Percentiles rank a stretch among this genome's conserved stretches.
Evolutionary conservation across 306 rosid genomes (phyloP).

Genomic region (Cicer pinnatifidum): DNA sequence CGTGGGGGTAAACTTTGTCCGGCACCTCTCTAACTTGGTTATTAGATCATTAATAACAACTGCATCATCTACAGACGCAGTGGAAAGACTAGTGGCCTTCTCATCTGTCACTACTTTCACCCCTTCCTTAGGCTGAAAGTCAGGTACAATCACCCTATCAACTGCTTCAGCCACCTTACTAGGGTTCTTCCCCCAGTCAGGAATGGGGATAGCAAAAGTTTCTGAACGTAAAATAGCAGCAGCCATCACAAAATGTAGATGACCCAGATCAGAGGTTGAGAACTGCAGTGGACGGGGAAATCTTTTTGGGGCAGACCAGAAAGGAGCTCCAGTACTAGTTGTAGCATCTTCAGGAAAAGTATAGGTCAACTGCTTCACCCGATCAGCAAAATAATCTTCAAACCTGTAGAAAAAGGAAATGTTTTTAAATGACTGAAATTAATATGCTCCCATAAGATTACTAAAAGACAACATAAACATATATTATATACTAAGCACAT

Average conservation of each 20-base stretch:
- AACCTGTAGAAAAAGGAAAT: constrained; percentile 57
- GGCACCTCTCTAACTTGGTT: constrained; percentile 63
- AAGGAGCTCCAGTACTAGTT: constrained; percentile 90
- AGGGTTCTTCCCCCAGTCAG: constrained; percentile 81
- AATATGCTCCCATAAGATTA: constrained; percentile 26
- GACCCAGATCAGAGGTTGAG: constrained; percentile 68
- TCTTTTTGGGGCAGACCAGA: constrained; percentile 99
- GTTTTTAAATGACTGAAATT: not conserved
- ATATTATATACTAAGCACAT: constrained; percentile 34
- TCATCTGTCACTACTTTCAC: constrained; percentile 89
- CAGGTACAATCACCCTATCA: constrained; percentile 75
- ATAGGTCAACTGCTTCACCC: constrained; percentile 87
- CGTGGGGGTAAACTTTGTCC: constrained; percentile 54
- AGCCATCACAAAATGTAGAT: constrained; percentile 76
- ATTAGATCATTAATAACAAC: constrained; percentile 73
- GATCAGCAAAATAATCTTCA: constrained; percentile 88
- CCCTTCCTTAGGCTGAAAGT: constrained; percentile 81
- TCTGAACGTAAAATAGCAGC: constrained; percentile 81
- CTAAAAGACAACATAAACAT: not conserved
- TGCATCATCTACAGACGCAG: constrained; percentile 81
- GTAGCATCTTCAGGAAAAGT: constrained; percentile 95
- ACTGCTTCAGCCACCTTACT: constrained; percentile 74
- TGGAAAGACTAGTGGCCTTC: constrained; percentile 73
- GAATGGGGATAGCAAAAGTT: constrained; percentile 83
- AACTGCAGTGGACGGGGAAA: constrained; percentile 86